Evolutionary conservation across 331 rosid species (phyloP).

Genomic region (Arachis monticola): DNA sequence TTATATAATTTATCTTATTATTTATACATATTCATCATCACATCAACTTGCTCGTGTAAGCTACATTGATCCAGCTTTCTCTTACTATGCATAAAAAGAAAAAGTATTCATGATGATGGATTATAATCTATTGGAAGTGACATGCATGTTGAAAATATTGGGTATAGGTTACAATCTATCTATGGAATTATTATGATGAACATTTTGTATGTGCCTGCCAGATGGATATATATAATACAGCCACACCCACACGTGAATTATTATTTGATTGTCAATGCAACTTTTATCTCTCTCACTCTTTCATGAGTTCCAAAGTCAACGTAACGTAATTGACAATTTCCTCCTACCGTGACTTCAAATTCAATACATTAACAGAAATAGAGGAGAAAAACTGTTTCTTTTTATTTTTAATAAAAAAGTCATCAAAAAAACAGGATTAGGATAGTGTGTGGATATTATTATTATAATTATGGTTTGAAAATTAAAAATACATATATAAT

Average conservation of each 20-base stretch:
- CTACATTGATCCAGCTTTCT: conserved; percentile 8
- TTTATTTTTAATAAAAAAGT: conserved; percentile 30
- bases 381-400: conserved; percentile 26
- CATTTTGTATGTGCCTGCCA: conserved; percentile 25
- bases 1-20: too few species aligned
- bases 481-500: neutral
- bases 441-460: neutral
- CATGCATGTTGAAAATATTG: conserved; percentile 32
- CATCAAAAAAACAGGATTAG: conserved; percentile 30
- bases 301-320: conserved; percentile 45
- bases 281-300: neutral
- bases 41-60: neutral
- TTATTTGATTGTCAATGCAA: conserved; percentile 40
- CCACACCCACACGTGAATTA: conserved; percentile 60
- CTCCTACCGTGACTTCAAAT: conserved; percentile 32
- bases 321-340: conserved; percentile 47
- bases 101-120: neutral
- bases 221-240: conserved; percentile 1
- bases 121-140: conserved; percentile 23
- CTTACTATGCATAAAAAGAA: neutral
- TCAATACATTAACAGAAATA: conserved; percentile 40
- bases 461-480: conserved; percentile 34
- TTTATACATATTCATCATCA: too few species aligned
- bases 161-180: conserved; percentile 17
- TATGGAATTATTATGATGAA: conserved; percentile 12